A percentile compares a stretch with the other conserved stretches of the same genome.
These are phyloP conservation scores for Escallonia herrerae DNA, from an alignment of 129 eudicot species.

Conservation along the genomic window DNA sequence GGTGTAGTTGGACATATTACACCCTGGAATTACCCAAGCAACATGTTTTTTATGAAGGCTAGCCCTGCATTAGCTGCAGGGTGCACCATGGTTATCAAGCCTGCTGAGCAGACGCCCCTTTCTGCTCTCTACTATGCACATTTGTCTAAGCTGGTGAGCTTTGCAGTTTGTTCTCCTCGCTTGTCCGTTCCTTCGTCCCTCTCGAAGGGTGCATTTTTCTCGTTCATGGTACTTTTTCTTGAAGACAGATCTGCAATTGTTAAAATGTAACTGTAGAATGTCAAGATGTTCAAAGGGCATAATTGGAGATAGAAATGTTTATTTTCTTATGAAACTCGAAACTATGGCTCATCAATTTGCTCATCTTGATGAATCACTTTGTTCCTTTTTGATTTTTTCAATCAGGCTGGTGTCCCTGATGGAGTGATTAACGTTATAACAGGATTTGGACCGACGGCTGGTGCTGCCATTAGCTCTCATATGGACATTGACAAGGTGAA, in stretches of 20 bases:
- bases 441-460: conserved; percentile 71
- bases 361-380: too few relatives aligned
- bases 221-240: too few relatives aligned
- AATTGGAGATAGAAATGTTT: too few relatives aligned
- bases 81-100: conserved; percentile 89
- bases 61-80: conserved; percentile 94
- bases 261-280: too few relatives aligned
- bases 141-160: conserved; percentile 62
- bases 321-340: too few relatives aligned
- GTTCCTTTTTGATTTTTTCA: not conserved
- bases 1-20: conserved; percentile 91
- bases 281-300: too few relatives aligned
- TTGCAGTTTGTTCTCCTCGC: too few relatives aligned
- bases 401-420: conserved; percentile 90
- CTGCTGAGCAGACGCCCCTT: conserved; percentile 94
- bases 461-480: conserved; percentile 85
- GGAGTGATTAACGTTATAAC: conserved; percentile 83
- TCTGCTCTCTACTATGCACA: conserved; percentile 77
- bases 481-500: conserved; percentile 75
- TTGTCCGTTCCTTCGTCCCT: too few relatives aligned
- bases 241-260: too few relatives aligned
- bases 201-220: too few relatives aligned
- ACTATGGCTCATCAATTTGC: too few relatives aligned
- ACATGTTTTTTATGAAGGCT: conserved; percentile 59
- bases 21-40: conserved; percentile 86